Percentiles rank a stretch among this genome's conserved stretches.
phyloP scores from a whole-genome alignment of 2,329 filamentous ascomycete genomes.

The Blastomyces silverae region DNA sequence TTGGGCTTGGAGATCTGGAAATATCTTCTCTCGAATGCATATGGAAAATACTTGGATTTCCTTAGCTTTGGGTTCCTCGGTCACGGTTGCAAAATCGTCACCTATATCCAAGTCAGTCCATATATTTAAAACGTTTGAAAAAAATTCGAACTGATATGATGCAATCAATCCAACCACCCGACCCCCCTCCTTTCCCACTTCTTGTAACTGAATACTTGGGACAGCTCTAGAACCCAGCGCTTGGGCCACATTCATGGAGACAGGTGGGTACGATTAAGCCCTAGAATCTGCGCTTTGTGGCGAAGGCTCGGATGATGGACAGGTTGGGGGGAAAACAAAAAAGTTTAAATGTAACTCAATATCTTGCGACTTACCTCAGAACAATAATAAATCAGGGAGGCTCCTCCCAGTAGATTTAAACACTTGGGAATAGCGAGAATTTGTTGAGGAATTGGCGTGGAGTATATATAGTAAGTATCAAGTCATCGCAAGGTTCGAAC shows the following conservation, averaged over 20 bases:
- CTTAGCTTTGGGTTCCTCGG: not conserved
- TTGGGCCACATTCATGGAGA: not conserved
- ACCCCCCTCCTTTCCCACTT: not conserved
- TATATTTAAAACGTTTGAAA: not conserved
- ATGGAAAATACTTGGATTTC: not conserved
- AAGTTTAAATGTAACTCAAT: not conserved
- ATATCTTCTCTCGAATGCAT: not conserved
- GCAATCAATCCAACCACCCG: not conserved
- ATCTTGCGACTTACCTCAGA: not conserved
- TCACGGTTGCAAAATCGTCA: not conserved
- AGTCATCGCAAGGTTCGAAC: too few species aligned
- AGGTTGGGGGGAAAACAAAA: not conserved
- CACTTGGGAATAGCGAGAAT: not conserved
- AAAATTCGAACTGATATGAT: not conserved
- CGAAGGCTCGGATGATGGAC: not conserved
- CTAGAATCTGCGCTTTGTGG: not conserved
- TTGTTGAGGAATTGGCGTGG: not conserved
- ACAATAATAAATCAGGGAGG: not conserved
- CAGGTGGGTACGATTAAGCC: not conserved
- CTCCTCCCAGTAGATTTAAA: not conserved
- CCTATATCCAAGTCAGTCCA: not conserved
- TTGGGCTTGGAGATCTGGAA: not conserved
- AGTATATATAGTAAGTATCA: not conserved
- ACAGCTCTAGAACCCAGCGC: not conserved
- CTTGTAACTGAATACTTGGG: not conserved